These are phyloP conservation scores for Rhodotorula kratochvilovae DNA, from an alignment of 768 basidiomycete species.

Conservation along the genomic window DNA sequence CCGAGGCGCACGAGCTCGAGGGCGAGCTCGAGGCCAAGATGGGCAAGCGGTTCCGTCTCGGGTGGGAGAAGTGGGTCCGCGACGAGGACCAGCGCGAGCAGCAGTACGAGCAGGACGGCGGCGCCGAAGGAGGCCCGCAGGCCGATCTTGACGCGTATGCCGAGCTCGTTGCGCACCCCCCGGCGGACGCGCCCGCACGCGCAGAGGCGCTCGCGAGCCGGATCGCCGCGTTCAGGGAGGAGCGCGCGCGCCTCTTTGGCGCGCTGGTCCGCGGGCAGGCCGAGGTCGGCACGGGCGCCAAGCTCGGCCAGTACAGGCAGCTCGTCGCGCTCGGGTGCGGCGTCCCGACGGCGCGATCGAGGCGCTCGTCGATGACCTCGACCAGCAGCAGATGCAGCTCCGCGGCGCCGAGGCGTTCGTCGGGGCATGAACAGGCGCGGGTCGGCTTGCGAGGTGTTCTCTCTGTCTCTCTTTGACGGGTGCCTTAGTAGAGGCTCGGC, in stretches of 20 bases:
- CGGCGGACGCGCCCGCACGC: constrained; percentile 56
- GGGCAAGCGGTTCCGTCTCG: constrained; percentile 72
- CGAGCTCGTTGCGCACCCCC: constrained; percentile 47
- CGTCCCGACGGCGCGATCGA: constrained; percentile 78
- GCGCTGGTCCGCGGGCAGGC: constrained; percentile 60
- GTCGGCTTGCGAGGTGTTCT: not conserved
- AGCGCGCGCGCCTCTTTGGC: constrained; percentile 65
- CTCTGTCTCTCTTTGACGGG: too few relatives aligned
- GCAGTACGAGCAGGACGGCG: constrained; percentile 43
- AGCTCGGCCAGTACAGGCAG: constrained; percentile 81
- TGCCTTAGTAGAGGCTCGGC: not conserved
- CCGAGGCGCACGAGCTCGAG: constrained; percentile 50
- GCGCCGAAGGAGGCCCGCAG: not conserved
- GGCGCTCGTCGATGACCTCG: constrained; percentile 65
- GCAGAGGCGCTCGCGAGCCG: constrained; percentile 61
- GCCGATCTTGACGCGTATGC: constrained; percentile 37
- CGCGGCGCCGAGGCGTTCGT: not conserved
- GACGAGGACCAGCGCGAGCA: constrained; percentile 77
- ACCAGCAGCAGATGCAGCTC: not conserved
- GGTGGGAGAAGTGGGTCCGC: constrained; percentile 89
- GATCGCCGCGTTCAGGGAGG: constrained; percentile 61
- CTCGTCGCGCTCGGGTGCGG: constrained; percentile 88
- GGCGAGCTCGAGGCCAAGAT: constrained; percentile 66
- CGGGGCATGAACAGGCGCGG: not conserved
- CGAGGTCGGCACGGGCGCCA: constrained; percentile 81